Percentiles rank a stretch among this genome's conserved stretches.
phyloP scores from a whole-genome alignment of 176 grass and related monocot species.

The Triticum timopheevii region DNA sequence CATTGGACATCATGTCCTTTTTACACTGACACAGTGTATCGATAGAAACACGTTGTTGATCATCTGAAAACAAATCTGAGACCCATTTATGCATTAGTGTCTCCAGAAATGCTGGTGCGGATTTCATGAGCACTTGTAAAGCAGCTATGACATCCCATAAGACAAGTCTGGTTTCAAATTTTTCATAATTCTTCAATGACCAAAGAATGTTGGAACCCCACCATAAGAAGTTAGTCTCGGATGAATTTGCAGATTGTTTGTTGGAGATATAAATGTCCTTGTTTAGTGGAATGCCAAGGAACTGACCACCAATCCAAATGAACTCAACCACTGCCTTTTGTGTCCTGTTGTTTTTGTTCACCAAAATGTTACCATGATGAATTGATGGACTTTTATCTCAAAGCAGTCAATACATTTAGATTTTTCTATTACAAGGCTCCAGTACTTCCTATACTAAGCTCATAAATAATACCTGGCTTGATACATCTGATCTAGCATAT shows the following conservation, averaged over 20 bases:
- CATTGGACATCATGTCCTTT: conserved; percentile 20
- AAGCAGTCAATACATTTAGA: not conserved
- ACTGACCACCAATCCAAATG: conserved; percentile 73
- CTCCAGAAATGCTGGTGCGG: conserved; percentile 49
- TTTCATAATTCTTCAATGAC: conserved; percentile 70
- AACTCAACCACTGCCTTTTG: conserved; percentile 85
- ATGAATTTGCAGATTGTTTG: conserved; percentile 17
- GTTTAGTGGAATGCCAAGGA: conserved; percentile 61
- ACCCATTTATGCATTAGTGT: conserved; percentile 69
- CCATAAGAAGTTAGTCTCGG: conserved; percentile 33
- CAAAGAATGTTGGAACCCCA: conserved; percentile 78
- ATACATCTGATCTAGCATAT: conserved; percentile 92
- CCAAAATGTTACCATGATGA: conserved; percentile 17
- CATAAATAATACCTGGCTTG: conserved; percentile 67
- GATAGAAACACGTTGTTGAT: conserved; percentile 30
- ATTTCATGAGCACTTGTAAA: conserved; percentile 57
- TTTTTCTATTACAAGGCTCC: not conserved
- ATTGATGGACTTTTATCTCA: not conserved
- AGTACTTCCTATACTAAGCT: not conserved
- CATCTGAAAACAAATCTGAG: conserved; percentile 52
- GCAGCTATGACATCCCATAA: conserved; percentile 75
- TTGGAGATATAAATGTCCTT: conserved; percentile 31
- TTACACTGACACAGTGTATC: conserved; percentile 32
- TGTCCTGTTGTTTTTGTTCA: conserved; percentile 47
- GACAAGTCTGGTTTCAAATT: conserved; percentile 47